These are phyloP conservation scores for Trichoderma gracile DNA, from an alignment of 2,329 filamentous ascomycete genomes.

Conservation along the genomic window DNA sequence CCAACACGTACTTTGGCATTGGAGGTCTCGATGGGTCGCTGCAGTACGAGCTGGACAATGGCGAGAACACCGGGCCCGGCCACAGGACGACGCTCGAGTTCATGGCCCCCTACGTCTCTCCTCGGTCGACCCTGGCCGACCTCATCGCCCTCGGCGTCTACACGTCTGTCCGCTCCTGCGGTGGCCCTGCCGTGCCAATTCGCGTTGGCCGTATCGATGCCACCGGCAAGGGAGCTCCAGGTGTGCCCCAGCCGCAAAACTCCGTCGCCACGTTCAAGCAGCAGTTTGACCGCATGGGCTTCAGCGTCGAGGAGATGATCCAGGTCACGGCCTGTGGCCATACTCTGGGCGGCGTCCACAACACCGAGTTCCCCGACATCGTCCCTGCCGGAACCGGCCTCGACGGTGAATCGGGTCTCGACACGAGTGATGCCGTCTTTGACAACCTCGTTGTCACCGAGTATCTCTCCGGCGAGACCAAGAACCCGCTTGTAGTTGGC, in stretches of 20 bases:
- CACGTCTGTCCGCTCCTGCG: conserved; percentile 59
- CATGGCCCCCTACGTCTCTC: conserved; percentile 55
- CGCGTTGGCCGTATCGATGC: conserved; percentile 58
- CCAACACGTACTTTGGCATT: conserved; percentile 47
- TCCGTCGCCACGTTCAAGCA: conserved; percentile 51
- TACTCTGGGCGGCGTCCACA: conserved; percentile 61
- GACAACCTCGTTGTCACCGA: conserved; percentile 60
- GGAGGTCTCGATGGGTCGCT: conserved; percentile 63
- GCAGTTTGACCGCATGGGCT: conserved; percentile 61
- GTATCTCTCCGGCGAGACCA: conserved; percentile 55
- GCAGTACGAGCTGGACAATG: conserved; percentile 57
- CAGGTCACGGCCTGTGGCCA: conserved; percentile 62
- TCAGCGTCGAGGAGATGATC: conserved; percentile 59
- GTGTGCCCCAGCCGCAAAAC: conserved; percentile 61
- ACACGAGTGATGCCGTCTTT: conserved; percentile 50
- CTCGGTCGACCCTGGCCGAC: conserved; percentile 55
- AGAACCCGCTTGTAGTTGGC: conserved; percentile 57
- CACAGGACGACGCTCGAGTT: conserved; percentile 56
- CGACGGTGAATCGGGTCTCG: conserved; percentile 49
- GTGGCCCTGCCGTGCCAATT: conserved; percentile 56
- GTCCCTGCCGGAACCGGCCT: conserved; percentile 47
- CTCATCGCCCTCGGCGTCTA: conserved; percentile 60
- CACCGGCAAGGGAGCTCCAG: conserved; percentile 45
- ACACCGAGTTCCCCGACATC: conserved; percentile 54
- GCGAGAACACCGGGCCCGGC: conserved; percentile 59